Base-by-base conservation (phyloP, 164 flowering plant species). In the Platanus orientalis region DNA sequence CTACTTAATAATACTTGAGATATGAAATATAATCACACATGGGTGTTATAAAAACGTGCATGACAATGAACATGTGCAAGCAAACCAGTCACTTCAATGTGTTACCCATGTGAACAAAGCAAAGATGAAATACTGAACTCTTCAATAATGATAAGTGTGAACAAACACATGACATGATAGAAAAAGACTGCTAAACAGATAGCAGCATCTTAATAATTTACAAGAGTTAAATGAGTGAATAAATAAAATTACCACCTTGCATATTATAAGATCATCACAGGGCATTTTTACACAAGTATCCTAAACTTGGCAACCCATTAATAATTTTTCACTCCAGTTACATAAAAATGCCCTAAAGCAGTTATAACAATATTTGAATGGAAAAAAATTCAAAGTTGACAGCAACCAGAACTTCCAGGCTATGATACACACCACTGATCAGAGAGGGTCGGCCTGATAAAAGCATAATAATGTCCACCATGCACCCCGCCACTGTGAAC, bases 401-500 rank as follows among this genome's bases (percentile, higher is more conserved):
- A 49, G 24, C 4, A 19, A 21, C 25, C 47, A 45, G 6, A 34
- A 25, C 19, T 39, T 36, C 42, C 54, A 54, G 45, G 20, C 28
- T 16, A 42, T 14, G 19, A 28, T 48, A 39, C 77, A 58, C 74
- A 84, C 89, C 89, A 84, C 34, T 84, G 84, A 62, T 84, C 87
- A 55, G 80, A 70, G 20, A 84, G 78, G 29, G 87, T 84, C 0
- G 89, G 89, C 62, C 89, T 69, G 65, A 83, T 85, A 76, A 71
- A 85, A 53, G 87, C 90, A 76, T 83, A 85, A 71, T 85, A 85
- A 58, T 85, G 90, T 65, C 90, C 90, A 62, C 85, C 87, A 74
- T 83, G 81, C 67, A 83, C 84, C 25, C 84, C 90, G 36, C 87
- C 87, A 61, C 85, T 83, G 69, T 85, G 90, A 58, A 83, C 89